Percentiles rank a stretch among this genome's conserved stretches.
phyloP scores from a whole-genome alignment of 169 alveolate species.

The Eimeria maxima region DNA sequence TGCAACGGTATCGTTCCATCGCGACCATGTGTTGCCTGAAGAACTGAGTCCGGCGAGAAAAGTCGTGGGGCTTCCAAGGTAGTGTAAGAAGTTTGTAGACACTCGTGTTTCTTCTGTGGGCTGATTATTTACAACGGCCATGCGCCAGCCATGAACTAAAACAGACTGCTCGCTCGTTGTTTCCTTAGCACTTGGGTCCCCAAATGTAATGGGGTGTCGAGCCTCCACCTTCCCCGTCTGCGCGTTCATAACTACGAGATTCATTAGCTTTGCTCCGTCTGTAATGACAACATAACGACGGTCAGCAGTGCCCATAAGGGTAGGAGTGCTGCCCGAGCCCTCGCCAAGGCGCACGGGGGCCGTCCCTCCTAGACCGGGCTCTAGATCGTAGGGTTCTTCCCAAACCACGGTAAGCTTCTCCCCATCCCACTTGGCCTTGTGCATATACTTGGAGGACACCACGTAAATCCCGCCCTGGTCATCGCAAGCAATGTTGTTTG shows the following conservation, averaged over 20 bases:
- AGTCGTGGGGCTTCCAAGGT: slow-evolving; percentile 78
- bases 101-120: slow-evolving; percentile 77
- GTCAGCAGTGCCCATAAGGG: slow-evolving; percentile 76
- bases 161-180: slow-evolving; percentile 84
- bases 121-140: slow-evolving; percentile 83
- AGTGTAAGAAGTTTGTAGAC: slow-evolving; percentile 69
- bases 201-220: slow-evolving; percentile 81
- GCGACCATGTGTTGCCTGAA: slow-evolving; percentile 42
- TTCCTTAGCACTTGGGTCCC: slow-evolving; percentile 72
- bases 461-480: slow-evolving; percentile 81
- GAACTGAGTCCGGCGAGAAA: slow-evolving; percentile 56
- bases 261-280: slow-evolving; percentile 79
- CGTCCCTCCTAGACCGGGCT: slow-evolving; percentile 72
- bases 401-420: slow-evolving; percentile 57
- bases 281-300: slow-evolving; percentile 82
- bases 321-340: slow-evolving; percentile 84
- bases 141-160: slow-evolving; percentile 84
- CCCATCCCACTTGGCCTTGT: slow-evolving; percentile 80
- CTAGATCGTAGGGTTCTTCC: slow-evolving; percentile 81
- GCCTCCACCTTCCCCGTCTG: slow-evolving; percentile 79
- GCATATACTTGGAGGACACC: slow-evolving; percentile 82
- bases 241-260: slow-evolving; percentile 81
- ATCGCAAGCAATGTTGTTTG: slow-evolving; percentile 84
- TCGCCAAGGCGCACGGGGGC: slow-evolving; percentile 80
- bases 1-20: slow-evolving; percentile 54